Conservation (phyloP, 495 filamentous ascomycete genomes). For the Venustampulla echinocandica region DNA sequence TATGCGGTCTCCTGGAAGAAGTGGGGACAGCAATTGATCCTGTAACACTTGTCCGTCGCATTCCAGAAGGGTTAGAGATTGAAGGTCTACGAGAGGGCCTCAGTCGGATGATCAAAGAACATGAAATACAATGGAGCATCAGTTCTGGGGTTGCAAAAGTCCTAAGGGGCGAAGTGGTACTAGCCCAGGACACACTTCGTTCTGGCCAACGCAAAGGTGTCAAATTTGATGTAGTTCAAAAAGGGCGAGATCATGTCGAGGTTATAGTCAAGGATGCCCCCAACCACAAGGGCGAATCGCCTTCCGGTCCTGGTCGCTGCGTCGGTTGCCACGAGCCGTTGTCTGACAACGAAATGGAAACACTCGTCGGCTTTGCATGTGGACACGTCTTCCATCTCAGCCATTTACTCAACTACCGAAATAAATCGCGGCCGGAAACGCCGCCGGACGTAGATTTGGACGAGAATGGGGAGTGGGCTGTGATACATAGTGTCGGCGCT, state of each 20-base stretch:
- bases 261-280: conserved; percentile 27
- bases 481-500: conserved; percentile 58
- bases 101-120: conserved; percentile 78
- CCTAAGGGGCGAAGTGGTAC: conserved; percentile 74
- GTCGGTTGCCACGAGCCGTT: conserved; percentile 56
- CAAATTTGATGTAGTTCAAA: conserved; percentile 67
- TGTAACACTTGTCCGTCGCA: conserved; percentile 77
- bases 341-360: conserved; percentile 54
- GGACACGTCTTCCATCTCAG: conserved; percentile 84
- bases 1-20: conserved; percentile 83
- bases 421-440: conserved; percentile 31
- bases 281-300: conserved; percentile 10
- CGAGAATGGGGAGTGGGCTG: conserved; percentile 31
- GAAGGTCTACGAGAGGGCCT: conserved; percentile 80
- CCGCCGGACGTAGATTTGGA: conserved; percentile 34
- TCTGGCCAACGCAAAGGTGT: conserved; percentile 73
- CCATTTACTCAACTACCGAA: conserved; percentile 54
- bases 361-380: conserved; percentile 85
- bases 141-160: conserved; percentile 83
- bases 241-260: conserved; percentile 32
- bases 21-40: conserved; percentile 89
- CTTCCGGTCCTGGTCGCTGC: conserved; percentile 40
- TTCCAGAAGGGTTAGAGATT: conserved; percentile 85
- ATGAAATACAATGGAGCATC: conserved; percentile 87
- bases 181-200: conserved; percentile 68